Base-by-base conservation (phyloP, 331 rosid species). In the Saraca asoca region DNA sequence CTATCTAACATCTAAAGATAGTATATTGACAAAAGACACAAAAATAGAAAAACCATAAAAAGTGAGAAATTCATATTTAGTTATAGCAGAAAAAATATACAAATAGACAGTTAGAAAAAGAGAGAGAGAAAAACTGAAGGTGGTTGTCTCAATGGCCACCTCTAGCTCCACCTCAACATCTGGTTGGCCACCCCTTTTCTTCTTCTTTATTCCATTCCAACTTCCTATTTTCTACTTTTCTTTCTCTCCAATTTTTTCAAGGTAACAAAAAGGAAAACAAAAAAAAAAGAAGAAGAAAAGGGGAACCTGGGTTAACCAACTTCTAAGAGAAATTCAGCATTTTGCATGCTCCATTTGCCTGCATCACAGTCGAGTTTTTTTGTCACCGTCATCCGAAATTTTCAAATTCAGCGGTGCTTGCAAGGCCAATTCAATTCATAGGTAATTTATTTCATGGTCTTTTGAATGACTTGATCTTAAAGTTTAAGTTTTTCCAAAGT, bases 91-190 rank as follows among this genome's bases (percentile, higher is more conserved):
- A 74, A 52, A 74, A 37, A 64, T 7, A 66, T 61, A 65, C 14
- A 77, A 19, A 11, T 29, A 1, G 8, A 42, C 9, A 16, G 38
- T n/a, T n/a, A 52, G 50, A 62, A 9, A 12, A 5, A 37, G n/a
- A 5, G 8, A 60, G 19, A 64, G 71, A 51, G 67, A 54, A 6
- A 34, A 6, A 48, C 12, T 39, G 65, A 62, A 82, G 13, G 84
- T 81, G 85, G 80, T 85, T 65, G 85, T 82, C 86, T 68, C 65
- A 84, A 84, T 89, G 81, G 85, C 90, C 82, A 85, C 70, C 81
- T 78, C 72, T 41, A 49, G 35, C 81, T 70, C 83, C 82, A 77
- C 82, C 80, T 75, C 83, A 75, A 66, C 78, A 69, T 70, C 81
- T 75, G 77, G 78, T 76, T 80, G 80, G 70, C 80, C 66, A 68